A percentile compares a stretch with the other conserved stretches of the same genome.
These are phyloP conservation scores for Megacollybia marginata DNA, from an alignment of 768 basidiomycete genomes.

Conservation along the genomic window DNA sequence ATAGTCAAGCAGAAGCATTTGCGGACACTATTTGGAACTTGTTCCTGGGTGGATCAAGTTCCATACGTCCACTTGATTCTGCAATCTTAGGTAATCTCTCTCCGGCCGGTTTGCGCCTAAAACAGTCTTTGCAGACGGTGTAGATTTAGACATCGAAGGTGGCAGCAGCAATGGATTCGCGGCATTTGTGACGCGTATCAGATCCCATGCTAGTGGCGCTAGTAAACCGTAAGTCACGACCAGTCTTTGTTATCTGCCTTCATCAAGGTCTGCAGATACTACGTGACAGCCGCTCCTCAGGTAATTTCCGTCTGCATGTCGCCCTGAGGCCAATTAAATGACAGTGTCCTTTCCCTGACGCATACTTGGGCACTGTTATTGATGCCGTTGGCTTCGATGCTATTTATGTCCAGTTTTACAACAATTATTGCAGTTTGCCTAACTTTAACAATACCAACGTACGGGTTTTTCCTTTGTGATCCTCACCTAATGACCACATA, in stretches of 20 bases:
- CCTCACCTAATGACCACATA: neutral
- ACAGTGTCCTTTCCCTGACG: slow-evolving; percentile 57
- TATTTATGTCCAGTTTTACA: slow-evolving; percentile 51
- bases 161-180: slow-evolving; percentile 38
- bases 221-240: slow-evolving; percentile 35
- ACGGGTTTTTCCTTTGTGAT: slow-evolving; percentile 7
- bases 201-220: slow-evolving; percentile 33
- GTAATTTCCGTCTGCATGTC: slow-evolving; percentile 5
- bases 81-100: slow-evolving; percentile 58
- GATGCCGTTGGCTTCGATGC: slow-evolving; percentile 58
- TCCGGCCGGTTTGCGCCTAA: neutral
- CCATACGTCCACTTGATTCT: slow-evolving; percentile 52
- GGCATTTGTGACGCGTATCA: slow-evolving; percentile 40
- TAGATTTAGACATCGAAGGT: slow-evolving; percentile 63
- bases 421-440: slow-evolving; percentile 52
- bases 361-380: slow-evolving; percentile 42
- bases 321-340: slow-evolving; percentile 10
- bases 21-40: slow-evolving; percentile 58
- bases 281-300: slow-evolving; percentile 46
- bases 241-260: neutral
- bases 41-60: slow-evolving; percentile 57
- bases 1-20: slow-evolving; percentile 42
- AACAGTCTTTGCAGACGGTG: slow-evolving; percentile 13
- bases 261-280: slow-evolving; percentile 30
- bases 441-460: slow-evolving; percentile 34